These are phyloP conservation scores for Hibiscus trionum DNA, from an alignment of 345 rosid genomes.

Conservation along the genomic window DNA sequence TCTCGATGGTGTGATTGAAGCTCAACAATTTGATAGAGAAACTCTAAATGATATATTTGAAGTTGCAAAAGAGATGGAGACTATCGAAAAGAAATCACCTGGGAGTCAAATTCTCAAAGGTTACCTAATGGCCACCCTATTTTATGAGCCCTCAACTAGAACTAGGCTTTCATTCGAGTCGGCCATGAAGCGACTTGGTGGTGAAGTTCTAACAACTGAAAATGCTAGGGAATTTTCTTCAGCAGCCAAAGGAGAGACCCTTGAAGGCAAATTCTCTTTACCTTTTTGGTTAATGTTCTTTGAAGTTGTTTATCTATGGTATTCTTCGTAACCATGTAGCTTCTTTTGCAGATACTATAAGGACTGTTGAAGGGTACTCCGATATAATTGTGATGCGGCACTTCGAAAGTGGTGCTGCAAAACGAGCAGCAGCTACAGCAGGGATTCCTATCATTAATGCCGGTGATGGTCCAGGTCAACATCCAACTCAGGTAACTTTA, in stretches of 20 bases:
- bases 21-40: slow-evolving; percentile 86
- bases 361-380: slow-evolving; percentile 89
- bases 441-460: slow-evolving; percentile 85
- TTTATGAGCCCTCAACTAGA: slow-evolving; percentile 95
- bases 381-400: slow-evolving; percentile 95
- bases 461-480: slow-evolving; percentile 99
- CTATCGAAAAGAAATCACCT: slow-evolving; percentile 56
- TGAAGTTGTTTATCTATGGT: background rate
- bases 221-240: slow-evolving; percentile 93
- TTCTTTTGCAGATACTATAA: slow-evolving; percentile 64
- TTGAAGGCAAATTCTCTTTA: slow-evolving; percentile 53
- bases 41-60: slow-evolving; percentile 66
- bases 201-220: slow-evolving; percentile 93
- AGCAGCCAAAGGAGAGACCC: slow-evolving; percentile 97
- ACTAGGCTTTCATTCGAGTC: slow-evolving; percentile 97
- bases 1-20: slow-evolving; percentile 78
- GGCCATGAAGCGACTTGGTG: slow-evolving; percentile 92
- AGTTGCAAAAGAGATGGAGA: slow-evolving; percentile 84
- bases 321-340: slow-evolving; percentile 4
- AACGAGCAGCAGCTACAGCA: slow-evolving; percentile 79
- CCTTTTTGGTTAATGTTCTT: background rate
- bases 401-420: slow-evolving; percentile 96
- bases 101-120: slow-evolving; percentile 85
- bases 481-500: slow-evolving; percentile 74
- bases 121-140: slow-evolving; percentile 83